Conservation (phyloP, 371 early-diverging fungal genomes). For the Mortierella sp. region DNA sequence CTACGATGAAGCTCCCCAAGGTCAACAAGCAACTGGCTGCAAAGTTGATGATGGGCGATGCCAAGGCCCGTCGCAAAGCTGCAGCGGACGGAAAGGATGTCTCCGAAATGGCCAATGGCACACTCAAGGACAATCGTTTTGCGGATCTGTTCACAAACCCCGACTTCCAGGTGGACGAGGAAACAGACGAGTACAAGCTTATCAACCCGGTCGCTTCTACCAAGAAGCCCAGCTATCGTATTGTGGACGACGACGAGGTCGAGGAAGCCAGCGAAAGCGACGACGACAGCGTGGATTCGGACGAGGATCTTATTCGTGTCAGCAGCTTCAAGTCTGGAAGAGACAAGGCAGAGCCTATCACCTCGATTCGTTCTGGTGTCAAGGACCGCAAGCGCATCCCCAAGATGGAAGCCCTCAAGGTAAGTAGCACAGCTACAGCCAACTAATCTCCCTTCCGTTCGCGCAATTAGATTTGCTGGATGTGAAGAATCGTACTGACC, state of each 20-base stretch:
- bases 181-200: slow-evolving; percentile 84
- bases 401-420: slow-evolving; percentile 64
- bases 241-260: slow-evolving; percentile 62
- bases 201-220: slow-evolving; percentile 76
- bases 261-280: slow-evolving; percentile 55
- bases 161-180: slow-evolving; percentile 93
- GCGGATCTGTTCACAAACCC: slow-evolving; percentile 89
- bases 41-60: slow-evolving; percentile 68
- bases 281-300: slow-evolving; percentile 57
- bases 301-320: slow-evolving; percentile 56
- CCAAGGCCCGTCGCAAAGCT: slow-evolving; percentile 55
- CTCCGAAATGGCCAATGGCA: slow-evolving; percentile 32
- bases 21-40: slow-evolving; percentile 89
- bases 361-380: slow-evolving; percentile 52
- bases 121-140: slow-evolving; percentile 89
- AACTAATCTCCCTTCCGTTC: too few species aligned
- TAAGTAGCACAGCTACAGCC: slow-evolving; percentile 28
- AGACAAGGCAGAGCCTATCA: slow-evolving; percentile 40
- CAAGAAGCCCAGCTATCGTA: slow-evolving; percentile 52
- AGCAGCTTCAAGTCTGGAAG: slow-evolving; percentile 57
- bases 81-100: slow-evolving; percentile 33
- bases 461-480: too few species aligned
- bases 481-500: too few species aligned
- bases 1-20: slow-evolving; percentile 87
- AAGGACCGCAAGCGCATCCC: slow-evolving; percentile 58